Evolutionary conservation across 2,329 filamentous ascomycete genomes (phyloP), one percentile per base, ranked within the genome.

Genomic region (Blumeria hordei): DNA sequence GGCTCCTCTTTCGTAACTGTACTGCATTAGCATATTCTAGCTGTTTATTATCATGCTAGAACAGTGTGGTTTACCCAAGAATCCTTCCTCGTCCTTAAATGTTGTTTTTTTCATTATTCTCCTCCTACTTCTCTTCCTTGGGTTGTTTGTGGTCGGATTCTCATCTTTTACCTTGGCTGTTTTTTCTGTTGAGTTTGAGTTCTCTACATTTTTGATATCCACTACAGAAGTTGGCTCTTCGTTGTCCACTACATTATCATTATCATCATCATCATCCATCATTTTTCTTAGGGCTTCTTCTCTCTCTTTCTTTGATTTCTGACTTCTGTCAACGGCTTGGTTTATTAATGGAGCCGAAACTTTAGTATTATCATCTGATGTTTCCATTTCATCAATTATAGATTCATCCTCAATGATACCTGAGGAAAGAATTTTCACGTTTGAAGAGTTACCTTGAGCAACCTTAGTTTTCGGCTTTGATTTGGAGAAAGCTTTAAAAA

Each of bases 51-150:
- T 14, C 28, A 32, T 7, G 28, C 10, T 34, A 44, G 44, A 16
- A 43, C 10, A 32, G 12, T 18, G 50, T 36, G 16, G 69, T 79
- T 67, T 72, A 88, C 85, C 84, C 57, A 95, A 75, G 66, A 93
- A 95, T 6, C 88, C 88, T 59, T 94, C 83, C 53, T 88, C 86
- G 60, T 95, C 88, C 66, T 88, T 82, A 55, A 83, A 76, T 47
- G 83, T 88, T 71, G 83, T 85, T 73, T 93, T 94, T 69, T 85
- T 88, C 77, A 85, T 86, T 7, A 95, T 77, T 62, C 82, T 78
- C 60, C 88, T 76, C 65, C 78, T 81, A 35, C 86, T 87, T 59
- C 88, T 78, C 57, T 85, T 75, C 41, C 87, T 76, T 0, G 83
- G 84, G 56, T 75, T 77, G 57, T 72, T 68, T 1, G 74, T 68